Base-by-base conservation (phyloP, 2,329 filamentous ascomycete genomes). In the Colletotrichum australisinense region DNA sequence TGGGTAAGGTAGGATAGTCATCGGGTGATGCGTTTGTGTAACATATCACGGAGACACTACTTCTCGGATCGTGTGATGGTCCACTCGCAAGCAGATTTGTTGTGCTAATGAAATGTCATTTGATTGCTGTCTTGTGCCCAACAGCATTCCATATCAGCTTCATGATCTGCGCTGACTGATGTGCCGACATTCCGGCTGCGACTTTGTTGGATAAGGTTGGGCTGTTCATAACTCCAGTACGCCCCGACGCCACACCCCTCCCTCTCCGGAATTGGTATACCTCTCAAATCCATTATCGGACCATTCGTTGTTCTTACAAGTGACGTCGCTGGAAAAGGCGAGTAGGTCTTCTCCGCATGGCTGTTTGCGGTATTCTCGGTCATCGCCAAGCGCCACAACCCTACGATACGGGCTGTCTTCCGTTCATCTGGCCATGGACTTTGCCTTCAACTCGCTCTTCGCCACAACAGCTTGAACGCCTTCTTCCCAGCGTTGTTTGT, bases 201-300 rank as follows among this genome's bases (percentile, higher is more conserved):
- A 52, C 28, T 58, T 62, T 49, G 6, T 32, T 71, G 60, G 60
- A 63, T n/a, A 32, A 57, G 8, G 53, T 57, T 22, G 38, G 64
- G 16, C 30, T 62, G 19, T 52, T 57, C 49, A 60, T 55, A 58
- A 66, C 67, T 71, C 71, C 71, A 70, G 22, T 46, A 70, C 60
- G 60, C 71, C 67, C 62, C 67, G 28, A 73, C 56, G 60, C 67
- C 55, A 62, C 56, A 49, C 28, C 14, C 62, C 16, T 49, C 14
- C 62, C n/a, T 56, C 32, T 59, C 67, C 71, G 60, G 62, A 73
- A 42, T 28, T 57, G 56, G 56, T 71, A 66, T 66, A 35, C 32
- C 32, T 35, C 6, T 69, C 66, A 16, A 69, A 59, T 42, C 55
- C 62, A 70, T 55, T 62, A 52, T 57, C 56, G 19, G 32, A 19